phyloP scores from a whole-genome alignment of 176 grass and related monocot genomes.

The Musa beccarii region DNA sequence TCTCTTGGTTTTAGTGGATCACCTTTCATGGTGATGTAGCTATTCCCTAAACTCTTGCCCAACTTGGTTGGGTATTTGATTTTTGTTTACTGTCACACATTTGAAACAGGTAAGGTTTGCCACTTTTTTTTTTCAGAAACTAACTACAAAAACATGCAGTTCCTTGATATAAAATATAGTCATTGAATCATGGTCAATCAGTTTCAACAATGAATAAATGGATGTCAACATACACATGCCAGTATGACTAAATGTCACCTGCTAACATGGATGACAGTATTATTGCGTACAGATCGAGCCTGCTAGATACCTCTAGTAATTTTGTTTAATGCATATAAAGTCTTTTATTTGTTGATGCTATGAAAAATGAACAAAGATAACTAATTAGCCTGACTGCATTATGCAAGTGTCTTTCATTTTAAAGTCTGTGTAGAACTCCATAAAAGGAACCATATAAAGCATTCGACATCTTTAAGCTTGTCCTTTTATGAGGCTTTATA shows the following conservation, averaged over 20 bases:
- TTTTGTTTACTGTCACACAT: not conserved
- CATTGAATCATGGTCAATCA: not conserved
- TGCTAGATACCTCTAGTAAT: too few species aligned
- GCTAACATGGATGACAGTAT: not conserved
- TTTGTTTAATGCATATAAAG: too few species aligned
- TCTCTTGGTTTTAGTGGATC: not conserved
- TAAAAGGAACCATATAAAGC: not conserved
- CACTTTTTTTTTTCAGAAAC: not conserved
- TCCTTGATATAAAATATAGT: not conserved
- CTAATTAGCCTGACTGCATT: too few species aligned
- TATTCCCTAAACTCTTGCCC: not conserved
- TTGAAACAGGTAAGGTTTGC: not conserved
- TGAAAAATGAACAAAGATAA: too few species aligned
- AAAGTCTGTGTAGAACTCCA: too few species aligned
- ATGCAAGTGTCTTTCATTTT: too few species aligned
- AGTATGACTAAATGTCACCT: not conserved
- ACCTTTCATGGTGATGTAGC: not conserved
- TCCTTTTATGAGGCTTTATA: not conserved
- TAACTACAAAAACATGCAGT: not conserved
- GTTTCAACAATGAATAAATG: not conserved
- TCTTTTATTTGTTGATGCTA: too few species aligned
- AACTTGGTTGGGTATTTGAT: not conserved
- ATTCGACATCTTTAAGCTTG: not conserved
- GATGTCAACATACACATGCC: not conserved
- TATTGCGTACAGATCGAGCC: not conserved